Percentiles rank a stretch among this genome's conserved stretches.
Conservation (phyloP, 2,329 filamentous ascomycete genomes). For the Leptographium procerum region DNA sequence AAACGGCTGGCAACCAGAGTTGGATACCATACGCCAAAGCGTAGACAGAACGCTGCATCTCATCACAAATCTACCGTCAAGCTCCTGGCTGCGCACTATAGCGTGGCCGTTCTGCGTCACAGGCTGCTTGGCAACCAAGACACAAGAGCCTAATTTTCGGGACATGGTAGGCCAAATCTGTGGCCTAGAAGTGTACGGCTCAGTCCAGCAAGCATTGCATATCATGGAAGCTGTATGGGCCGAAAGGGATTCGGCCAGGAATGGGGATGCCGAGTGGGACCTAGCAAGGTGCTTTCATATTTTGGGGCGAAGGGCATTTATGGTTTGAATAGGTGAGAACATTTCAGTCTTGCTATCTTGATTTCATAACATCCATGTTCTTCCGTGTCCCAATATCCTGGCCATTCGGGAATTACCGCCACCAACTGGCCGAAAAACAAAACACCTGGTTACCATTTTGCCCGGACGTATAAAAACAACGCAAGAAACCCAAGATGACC, state of each 20-base stretch:
- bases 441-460: not conserved
- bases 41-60: conserved; percentile 12
- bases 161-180: conserved; percentile 29
- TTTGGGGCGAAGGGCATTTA: conserved; percentile 12
- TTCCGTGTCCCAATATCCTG: not conserved
- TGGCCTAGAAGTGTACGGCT: conserved; percentile 32
- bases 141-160: conserved; percentile 31
- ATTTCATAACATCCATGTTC: not conserved
- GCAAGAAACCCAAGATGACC: not conserved
- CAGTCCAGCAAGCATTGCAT: conserved; percentile 28
- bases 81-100: conserved; percentile 19
- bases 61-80: conserved; percentile 14
- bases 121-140: conserved; percentile 24
- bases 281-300: conserved; percentile 27
- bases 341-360: not conserved
- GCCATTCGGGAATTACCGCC: not conserved
- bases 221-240: conserved; percentile 37
- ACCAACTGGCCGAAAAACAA: not conserved
- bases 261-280: conserved; percentile 29
- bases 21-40: conserved; percentile 6
- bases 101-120: conserved; percentile 25
- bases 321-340: conserved; percentile 14
- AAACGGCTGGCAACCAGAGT: conserved; percentile 36
- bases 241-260: conserved; percentile 23
- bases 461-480: not conserved